Percentiles rank a stretch among this genome's conserved stretches.
Conservation (phyloP, 202 grass and related monocot species). For the Musa balbisiana region DNA sequence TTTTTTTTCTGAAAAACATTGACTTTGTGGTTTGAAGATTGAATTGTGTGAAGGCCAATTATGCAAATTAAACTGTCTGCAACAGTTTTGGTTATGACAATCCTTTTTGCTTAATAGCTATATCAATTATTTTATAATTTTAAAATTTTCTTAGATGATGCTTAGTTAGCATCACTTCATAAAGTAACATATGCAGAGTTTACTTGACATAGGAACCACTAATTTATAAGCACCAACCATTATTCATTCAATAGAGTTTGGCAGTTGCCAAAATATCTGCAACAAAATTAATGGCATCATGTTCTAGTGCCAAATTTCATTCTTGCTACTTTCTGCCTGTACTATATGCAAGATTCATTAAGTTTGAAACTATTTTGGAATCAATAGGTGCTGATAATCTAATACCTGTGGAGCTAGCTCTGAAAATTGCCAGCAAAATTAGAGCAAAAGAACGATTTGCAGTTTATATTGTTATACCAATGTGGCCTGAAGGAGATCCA, state of each 20-base stretch:
- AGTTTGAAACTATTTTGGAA: not conserved
- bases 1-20: too few species aligned
- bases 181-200: not conserved
- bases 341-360: not conserved
- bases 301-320: not conserved
- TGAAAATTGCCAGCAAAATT: constrained; percentile 23
- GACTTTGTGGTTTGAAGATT: too few species aligned
- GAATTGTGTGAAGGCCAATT: too few species aligned
- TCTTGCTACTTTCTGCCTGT: not conserved
- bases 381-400: constrained; percentile 21
- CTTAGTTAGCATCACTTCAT: too few species aligned
- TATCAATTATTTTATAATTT: too few species aligned
- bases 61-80: too few species aligned
- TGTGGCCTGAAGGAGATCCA: constrained; percentile 24
- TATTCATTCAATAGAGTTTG: not conserved
- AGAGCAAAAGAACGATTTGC: constrained; percentile 8
- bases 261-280: not conserved
- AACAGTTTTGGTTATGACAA: too few species aligned
- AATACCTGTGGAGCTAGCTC: constrained; percentile 18
- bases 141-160: too few species aligned
- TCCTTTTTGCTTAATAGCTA: too few species aligned
- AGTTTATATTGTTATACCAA: constrained; percentile 22
- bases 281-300: not conserved
- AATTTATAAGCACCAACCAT: not conserved
- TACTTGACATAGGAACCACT: not conserved